Evolutionary conservation across 2,329 filamentous ascomycete genomes (phyloP).

Genomic region (Thelonectria olida): DNA sequence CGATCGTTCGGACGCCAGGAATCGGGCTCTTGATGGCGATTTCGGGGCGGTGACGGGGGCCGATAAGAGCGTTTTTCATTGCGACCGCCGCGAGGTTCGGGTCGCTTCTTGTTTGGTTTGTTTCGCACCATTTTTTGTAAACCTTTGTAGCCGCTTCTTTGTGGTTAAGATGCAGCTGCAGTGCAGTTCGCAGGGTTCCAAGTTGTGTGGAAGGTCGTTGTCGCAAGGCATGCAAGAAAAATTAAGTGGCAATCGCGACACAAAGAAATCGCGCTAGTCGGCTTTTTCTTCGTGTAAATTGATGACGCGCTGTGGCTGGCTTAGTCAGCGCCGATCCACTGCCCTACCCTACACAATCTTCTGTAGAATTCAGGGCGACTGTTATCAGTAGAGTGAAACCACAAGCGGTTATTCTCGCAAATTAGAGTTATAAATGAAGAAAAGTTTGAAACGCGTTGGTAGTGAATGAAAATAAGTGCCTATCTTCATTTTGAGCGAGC

Average conservation of each 20-base stretch:
- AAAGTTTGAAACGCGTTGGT: too few relatives aligned
- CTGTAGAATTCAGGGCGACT: neutral
- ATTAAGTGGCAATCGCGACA: slow-evolving; percentile 22
- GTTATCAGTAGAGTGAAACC: neutral
- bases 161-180: neutral
- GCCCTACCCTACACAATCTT: neutral
- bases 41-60: slow-evolving; percentile 24
- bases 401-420: too few relatives aligned
- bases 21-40: slow-evolving; percentile 37
- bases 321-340: neutral
- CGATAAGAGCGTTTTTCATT: slow-evolving; percentile 31
- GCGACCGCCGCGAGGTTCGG: slow-evolving; percentile 21
- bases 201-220: slow-evolving; percentile 7
- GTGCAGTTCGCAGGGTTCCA: neutral
- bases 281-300: slow-evolving; percentile 22
- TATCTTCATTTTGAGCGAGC: too few relatives aligned
- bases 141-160: neutral
- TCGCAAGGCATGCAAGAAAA: slow-evolving; percentile 32
- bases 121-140: slow-evolving; percentile 26
- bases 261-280: slow-evolving; percentile 16
- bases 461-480: too few relatives aligned
- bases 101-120: slow-evolving; percentile 25
- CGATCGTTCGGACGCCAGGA: slow-evolving; percentile 42
- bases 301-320: neutral
- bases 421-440: neutral